A percentile compares a stretch with the other conserved stretches of the same genome.
Evolutionary conservation across 805 yeast genomes (phyloP).

Genomic region (Pichia thaimueangensis): DNA sequence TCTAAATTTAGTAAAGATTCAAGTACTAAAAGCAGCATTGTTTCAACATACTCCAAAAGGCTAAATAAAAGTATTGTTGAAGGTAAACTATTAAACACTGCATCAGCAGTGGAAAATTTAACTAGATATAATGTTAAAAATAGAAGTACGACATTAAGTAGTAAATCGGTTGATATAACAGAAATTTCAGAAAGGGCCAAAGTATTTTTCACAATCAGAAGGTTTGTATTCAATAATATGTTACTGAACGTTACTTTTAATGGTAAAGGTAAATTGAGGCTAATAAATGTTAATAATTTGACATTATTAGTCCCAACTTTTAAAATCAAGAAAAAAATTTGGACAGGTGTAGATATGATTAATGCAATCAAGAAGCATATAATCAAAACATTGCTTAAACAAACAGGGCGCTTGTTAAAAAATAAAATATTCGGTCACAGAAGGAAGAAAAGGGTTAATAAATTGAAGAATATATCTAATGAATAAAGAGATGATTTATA

Average conservation of each 20-base stretch:
- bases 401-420: constrained; percentile 73
- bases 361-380: constrained; percentile 55
- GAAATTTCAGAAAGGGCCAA: constrained; percentile 75
- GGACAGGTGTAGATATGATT: constrained; percentile 68
- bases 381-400: constrained; percentile 50
- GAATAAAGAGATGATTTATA: not conserved
- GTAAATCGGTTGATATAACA: not conserved
- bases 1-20: not conserved
- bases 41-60: constrained; percentile 2
- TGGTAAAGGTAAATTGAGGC: constrained; percentile 61
- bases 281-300: constrained; percentile 75
- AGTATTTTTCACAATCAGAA: constrained; percentile 59
- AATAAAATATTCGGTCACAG: constrained; percentile 46
- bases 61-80: constrained; percentile 5
- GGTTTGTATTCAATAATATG: constrained; percentile 45
- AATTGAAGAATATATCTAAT: not conserved
- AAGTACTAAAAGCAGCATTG: not conserved
- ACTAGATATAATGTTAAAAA: not conserved
- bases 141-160: not conserved
- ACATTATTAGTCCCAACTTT: constrained; percentile 58
- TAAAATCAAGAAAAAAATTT: constrained; percentile 51
- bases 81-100: not conserved
- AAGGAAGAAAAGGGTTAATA: constrained; percentile 12
- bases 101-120: constrained; percentile 3
- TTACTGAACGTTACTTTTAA: constrained; percentile 65